These are phyloP conservation scores for Pichia sp. DNA, from an alignment of 1,139 yeast genomes.

Conservation along the genomic window DNA sequence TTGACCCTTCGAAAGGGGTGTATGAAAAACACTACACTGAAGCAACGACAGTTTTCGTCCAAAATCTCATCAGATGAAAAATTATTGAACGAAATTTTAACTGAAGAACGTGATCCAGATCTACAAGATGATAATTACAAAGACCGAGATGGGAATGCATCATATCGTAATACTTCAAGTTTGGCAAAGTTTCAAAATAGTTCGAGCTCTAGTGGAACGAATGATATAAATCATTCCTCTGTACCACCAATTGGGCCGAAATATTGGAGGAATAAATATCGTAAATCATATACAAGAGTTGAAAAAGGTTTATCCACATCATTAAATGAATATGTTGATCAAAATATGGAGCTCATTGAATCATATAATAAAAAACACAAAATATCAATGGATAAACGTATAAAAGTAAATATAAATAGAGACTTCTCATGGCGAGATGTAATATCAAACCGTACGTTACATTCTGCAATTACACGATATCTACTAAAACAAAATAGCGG, in stretches of 20 bases:
- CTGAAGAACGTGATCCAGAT: constrained; percentile 14
- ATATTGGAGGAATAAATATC: constrained; percentile 20
- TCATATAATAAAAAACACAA: constrained; percentile 23
- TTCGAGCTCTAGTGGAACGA: too few species aligned
- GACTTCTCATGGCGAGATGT: constrained; percentile 17
- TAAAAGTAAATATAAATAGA: constrained; percentile 19
- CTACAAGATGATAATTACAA: constrained; percentile 1
- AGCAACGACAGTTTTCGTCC: background rate
- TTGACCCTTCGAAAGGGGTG: background rate
- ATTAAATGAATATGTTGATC: constrained; percentile 20
- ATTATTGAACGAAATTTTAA: constrained; percentile 7
- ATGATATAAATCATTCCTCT: background rate
- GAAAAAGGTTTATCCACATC: constrained; percentile 18
- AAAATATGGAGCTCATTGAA: constrained; percentile 21
- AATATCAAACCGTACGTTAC: constrained; percentile 14
- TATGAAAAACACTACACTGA: background rate
- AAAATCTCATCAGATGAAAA: constrained; percentile 16
- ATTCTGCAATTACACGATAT: constrained; percentile 16
- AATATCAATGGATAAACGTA: constrained; percentile 19
- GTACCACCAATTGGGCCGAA: constrained; percentile 16
- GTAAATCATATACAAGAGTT: constrained; percentile 18
- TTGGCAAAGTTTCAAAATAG: background rate
- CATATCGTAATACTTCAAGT: constrained; percentile 5
- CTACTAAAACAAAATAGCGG: constrained; percentile 11
- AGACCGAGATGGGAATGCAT: background rate